Conservation (phyloP, 305 asterid genomes). For the Rubia tinctorum region DNA sequence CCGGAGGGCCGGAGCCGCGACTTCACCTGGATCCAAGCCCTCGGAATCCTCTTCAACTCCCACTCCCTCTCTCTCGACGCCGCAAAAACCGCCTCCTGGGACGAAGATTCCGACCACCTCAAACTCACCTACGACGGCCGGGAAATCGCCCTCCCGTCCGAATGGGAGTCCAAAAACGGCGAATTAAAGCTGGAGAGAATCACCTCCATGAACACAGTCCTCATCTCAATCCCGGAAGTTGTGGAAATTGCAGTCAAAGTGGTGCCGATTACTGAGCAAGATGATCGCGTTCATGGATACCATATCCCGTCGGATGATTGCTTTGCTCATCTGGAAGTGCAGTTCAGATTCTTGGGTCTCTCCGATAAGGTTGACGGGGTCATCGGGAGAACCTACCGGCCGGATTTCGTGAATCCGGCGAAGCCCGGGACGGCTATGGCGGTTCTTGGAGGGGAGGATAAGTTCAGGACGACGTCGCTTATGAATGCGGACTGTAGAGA, state of each 20-base stretch:
- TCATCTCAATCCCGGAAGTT: conserved; percentile 8
- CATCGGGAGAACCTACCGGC: conserved; percentile 24
- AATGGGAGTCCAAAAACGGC: conserved; percentile 12
- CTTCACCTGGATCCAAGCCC: conserved; percentile 28
- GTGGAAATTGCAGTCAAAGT: conserved; percentile 25
- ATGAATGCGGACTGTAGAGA: conserved; percentile 11
- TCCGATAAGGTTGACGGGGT: conserved; percentile 24
- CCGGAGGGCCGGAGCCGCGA: conserved; percentile 18
- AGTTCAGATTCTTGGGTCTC: conserved; percentile 20
- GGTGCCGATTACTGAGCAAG: conserved; percentile 28
- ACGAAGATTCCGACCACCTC: conserved; percentile 18
- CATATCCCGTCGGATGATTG: conserved; percentile 26
- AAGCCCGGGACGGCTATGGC: conserved; percentile 28
- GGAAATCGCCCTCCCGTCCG: conserved; percentile 7
- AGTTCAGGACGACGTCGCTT: conserved; percentile 23
- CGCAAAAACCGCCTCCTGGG: conserved; percentile 20
- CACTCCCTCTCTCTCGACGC: conserved; percentile 22
- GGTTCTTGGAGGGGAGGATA: conserved; percentile 27
- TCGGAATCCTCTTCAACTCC: conserved; percentile 23
- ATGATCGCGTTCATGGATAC: conserved; percentile 25
- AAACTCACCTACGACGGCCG: conserved; percentile 15
- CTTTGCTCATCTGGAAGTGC: conserved; percentile 26
- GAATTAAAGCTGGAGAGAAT: conserved; percentile 21
- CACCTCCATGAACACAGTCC: conserved; percentile 12
- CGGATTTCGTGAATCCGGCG: conserved; percentile 24